Base-by-base conservation (phyloP, 2,329 filamentous ascomycete genomes). In the Aspergillus caelatus region DNA sequence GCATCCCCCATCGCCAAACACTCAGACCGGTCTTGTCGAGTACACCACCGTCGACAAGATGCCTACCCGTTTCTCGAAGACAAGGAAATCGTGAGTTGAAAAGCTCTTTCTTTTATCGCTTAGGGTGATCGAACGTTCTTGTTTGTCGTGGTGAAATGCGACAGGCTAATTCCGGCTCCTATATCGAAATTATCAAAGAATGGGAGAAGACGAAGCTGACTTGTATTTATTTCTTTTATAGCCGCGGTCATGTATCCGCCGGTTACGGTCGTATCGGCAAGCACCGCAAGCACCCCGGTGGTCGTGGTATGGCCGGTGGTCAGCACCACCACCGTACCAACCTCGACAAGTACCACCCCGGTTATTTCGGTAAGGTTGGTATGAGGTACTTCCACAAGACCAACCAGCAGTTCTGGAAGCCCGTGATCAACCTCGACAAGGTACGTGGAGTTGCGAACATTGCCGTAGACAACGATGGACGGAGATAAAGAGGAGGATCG, bases 311-410 rank as follows among this genome's bases (percentile, higher is more conserved):
- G 85, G 95, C 95, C 82, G 94, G 95, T 96, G 94, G 94, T 89
- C 93, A 97, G 86, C 95, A 99, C 88, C 95, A 99, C 86, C 93
- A 96, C 89, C 85, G 92, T 74, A 96, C 92, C 79, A 96, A 96
- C 86, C 85, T 93, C 78, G 90, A 92, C 83, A 94, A 94, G 85
- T 93, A 94, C 90, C 92, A 96, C 81, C 93, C 94, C 69, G 95
- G 95, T 93, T 98, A 98, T 92, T 98, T 97, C 85, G 93, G 93
- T 85, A 97, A 97, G 87, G 92, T 94, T 75, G 91, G 91, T 85
- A 94, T 94, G 91, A 87, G 92, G 79, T 90, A 94, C 86, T 97
- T 97, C 92, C 94, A 98, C 89, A 94, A 95, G 85, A 90, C 92
- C 80, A 88, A 89, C 79, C 94, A 94, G 88, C 91, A 96, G 81